Base-by-base conservation (phyloP, 257 asterid genomes). In the Cruciata laevipes region DNA sequence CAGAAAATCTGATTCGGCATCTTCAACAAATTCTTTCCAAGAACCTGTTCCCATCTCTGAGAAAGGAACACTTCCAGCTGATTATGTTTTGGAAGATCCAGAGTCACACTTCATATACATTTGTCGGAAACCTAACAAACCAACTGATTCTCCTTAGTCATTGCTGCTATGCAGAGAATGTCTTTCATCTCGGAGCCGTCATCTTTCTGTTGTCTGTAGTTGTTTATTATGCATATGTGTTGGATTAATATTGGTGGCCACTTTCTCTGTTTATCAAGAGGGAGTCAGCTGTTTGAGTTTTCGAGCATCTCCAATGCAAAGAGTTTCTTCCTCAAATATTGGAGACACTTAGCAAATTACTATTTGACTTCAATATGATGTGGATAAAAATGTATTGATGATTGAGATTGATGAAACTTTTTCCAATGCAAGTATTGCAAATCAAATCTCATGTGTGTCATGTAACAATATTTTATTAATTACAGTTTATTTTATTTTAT, bases 21-120 rank as follows among this genome's bases (percentile, higher is more conserved):
- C 82, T 32, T 69, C 75, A 25, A 35, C 24, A 38, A 78, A 73
- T 63, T 77, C 91, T 35, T 76, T 72, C 82, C 68, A 85, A 70
- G 91, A 89, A 74, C 94, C 97, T 25, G 76, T 90, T 67, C 86
- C 86, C 51, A 61, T 82, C 64, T 82, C 91, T 12, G 97, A 88
- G 74, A 80, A 80, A 76, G 99, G 99, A 35, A 83, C 79, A 61
- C 95, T 93, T 69, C 91, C 89, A 20, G 79, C 81, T 18, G 89
- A 88, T 79, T 84, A 86, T 70, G 83, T 72, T 63, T 55, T 88
- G 82, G 97, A 90, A 75, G 99, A 93, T 79, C 97, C 97, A 6
- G 99, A 93, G 73, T 88, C 99, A 31, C 99, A 93, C 78, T 93
- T 86, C 81, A 84, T 90, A 40, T 93, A 93, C 24, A 83, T 84